Percentiles rank a stretch among this genome's conserved stretches.
phyloP scores from a whole-genome alignment of 768 basidiomycete genomes.

The Lyophyllum atratum region DNA sequence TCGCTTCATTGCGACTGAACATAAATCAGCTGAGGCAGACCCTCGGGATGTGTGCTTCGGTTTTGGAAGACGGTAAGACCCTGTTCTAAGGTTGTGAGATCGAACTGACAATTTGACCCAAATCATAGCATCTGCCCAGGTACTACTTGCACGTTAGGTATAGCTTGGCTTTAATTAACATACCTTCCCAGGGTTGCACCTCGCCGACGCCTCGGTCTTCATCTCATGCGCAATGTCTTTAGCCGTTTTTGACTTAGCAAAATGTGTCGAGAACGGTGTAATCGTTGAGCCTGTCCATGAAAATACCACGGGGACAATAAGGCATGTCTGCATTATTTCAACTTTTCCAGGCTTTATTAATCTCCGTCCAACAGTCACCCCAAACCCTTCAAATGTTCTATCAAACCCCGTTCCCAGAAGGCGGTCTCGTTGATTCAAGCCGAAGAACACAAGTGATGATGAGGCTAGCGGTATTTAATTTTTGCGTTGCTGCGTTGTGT shows the following conservation, averaged over 20 bases:
- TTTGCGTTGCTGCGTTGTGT: conserved; percentile 1
- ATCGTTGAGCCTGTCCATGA: conserved; percentile 55
- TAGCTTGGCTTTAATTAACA: conserved; percentile 1
- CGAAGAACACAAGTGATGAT: conserved; percentile 31
- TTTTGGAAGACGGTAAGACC: conserved; percentile 61
- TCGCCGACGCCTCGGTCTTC: conserved; percentile 57
- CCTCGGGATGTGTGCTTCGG: conserved; percentile 67
- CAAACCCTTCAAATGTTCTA: conserved; percentile 59
- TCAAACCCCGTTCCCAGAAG: conserved; percentile 62
- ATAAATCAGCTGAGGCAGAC: conserved; percentile 48
- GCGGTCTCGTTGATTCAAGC: conserved; percentile 54
- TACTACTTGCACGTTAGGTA: conserved; percentile 18
- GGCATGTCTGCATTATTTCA: conserved; percentile 32
- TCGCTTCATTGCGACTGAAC: conserved; percentile 52
- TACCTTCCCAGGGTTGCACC: conserved; percentile 41
- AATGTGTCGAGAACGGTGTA: conserved; percentile 44
- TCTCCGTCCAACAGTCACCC: conserved; percentile 47
- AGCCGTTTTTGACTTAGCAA: conserved; percentile 53
- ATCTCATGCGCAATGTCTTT: conserved; percentile 53
- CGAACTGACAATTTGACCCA: conserved; percentile 4
- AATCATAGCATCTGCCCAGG: conserved; percentile 48
- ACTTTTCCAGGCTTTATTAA: neutral
- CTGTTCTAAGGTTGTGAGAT: conserved; percentile 3
- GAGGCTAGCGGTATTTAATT: conserved; percentile 14
- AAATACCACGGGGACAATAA: conserved; percentile 65